These are phyloP conservation scores for Pichia sp. DNA, from an alignment of 1,139 yeast species.

Conservation along the genomic window DNA sequence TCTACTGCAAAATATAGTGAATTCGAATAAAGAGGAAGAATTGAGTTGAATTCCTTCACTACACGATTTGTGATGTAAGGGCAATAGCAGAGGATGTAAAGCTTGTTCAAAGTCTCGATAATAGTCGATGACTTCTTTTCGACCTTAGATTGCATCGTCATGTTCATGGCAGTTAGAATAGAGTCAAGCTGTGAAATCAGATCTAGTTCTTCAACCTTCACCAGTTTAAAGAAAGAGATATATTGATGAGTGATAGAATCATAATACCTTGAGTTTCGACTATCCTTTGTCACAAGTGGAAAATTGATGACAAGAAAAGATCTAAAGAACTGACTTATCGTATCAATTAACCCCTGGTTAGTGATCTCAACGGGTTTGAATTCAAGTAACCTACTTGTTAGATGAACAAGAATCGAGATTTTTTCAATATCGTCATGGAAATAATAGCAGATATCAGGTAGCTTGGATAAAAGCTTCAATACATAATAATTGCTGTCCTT, in stretches of 20 bases:
- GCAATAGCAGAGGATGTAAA: constrained; percentile 9
- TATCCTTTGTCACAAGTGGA: constrained; percentile 3
- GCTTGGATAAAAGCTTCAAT: constrained; percentile 14
- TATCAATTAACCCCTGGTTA: neutral
- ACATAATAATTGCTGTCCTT: constrained; percentile 9
- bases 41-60: neutral
- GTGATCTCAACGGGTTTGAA: neutral
- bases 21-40: constrained; percentile 1
- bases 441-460: constrained; percentile 12
- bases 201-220: constrained; percentile 22
- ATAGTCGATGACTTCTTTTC: neutral
- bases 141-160: constrained; percentile 18
- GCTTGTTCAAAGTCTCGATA: constrained; percentile 12
- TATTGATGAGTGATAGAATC: constrained; percentile 23
- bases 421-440: constrained; percentile 19
- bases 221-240: constrained; percentile 19
- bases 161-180: constrained; percentile 21
- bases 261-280: constrained; percentile 14
- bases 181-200: constrained; percentile 23
- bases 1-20: neutral
- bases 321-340: constrained; percentile 7
- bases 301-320: constrained; percentile 16
- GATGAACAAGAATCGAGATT: constrained; percentile 9
- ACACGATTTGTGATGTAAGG: neutral
- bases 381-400: constrained; percentile 4